Percentiles rank a stretch among this genome's conserved stretches.
phyloP scores from a whole-genome alignment of 495 filamentous ascomycete genomes.

The Astrocystis sublimbata region DNA sequence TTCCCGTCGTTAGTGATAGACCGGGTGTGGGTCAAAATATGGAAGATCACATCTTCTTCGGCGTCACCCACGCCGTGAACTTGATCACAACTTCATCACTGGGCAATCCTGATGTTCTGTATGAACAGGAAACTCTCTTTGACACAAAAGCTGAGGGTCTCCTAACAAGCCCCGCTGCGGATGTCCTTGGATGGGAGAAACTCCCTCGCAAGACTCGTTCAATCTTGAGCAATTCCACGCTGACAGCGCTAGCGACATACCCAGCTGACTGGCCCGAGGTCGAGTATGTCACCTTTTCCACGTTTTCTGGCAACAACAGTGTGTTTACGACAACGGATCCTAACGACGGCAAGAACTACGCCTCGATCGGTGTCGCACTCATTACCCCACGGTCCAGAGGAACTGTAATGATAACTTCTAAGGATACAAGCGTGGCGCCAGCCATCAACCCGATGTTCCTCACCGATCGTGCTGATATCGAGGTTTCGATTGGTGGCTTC shows the following conservation, averaged over 20 bases:
- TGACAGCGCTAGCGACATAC: conserved; percentile 36
- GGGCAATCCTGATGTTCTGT: conserved; percentile 9
- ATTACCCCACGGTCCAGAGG: conserved; percentile 55
- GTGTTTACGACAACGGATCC: conserved; percentile 40
- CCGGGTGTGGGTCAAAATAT: not conserved
- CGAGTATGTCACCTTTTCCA: conserved; percentile 44
- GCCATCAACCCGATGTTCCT: conserved; percentile 60
- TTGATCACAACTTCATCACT: conserved; percentile 24
- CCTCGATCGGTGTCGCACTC: conserved; percentile 43
- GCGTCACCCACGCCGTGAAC: conserved; percentile 29
- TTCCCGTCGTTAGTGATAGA: not conserved
- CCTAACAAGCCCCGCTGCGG: conserved; percentile 39
- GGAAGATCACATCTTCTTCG: conserved; percentile 43
- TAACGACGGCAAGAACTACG: conserved; percentile 47
- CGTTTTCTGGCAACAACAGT: conserved; percentile 27
- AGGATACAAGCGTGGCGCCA: conserved; percentile 46
- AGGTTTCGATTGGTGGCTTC: conserved; percentile 55
- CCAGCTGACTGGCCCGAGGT: conserved; percentile 61
- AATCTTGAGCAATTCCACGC: conserved; percentile 26
- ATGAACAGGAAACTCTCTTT: conserved; percentile 19
- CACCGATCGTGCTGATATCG: conserved; percentile 52
- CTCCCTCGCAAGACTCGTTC: conserved; percentile 38
- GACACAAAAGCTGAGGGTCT: conserved; percentile 33
- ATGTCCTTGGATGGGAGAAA: conserved; percentile 54
- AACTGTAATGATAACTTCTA: conserved; percentile 52